phyloP scores from a whole-genome alignment of 164 flowering plant species.

The Magnolia sinica region DNA sequence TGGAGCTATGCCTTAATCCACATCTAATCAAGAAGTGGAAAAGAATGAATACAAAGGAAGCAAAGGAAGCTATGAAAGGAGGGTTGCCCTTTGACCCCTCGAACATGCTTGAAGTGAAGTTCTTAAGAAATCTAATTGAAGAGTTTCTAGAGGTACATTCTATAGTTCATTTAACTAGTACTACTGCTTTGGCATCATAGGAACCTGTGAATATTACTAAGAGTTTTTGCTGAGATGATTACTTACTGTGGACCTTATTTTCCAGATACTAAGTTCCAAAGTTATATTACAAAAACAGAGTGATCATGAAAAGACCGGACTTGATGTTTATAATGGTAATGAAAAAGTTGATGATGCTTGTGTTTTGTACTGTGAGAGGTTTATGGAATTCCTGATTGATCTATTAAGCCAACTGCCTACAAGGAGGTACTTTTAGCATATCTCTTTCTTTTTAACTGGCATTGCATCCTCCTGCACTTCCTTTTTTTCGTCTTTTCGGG shows the following conservation, averaged over 20 bases:
- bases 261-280: constrained; percentile 64
- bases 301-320: constrained; percentile 28
- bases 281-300: constrained; percentile 41
- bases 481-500: too few relatives aligned
- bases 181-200: background rate
- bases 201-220: background rate
- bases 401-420: constrained; percentile 94
- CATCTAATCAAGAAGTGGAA: constrained; percentile 83
- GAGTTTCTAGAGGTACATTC: constrained; percentile 79
- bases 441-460: background rate
- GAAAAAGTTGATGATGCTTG: constrained; percentile 57
- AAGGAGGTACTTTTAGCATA: constrained; percentile 60
- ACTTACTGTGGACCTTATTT: constrained; percentile 1
- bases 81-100: constrained; percentile 63
- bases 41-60: constrained; percentile 63
- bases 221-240: background rate
- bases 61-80: constrained; percentile 54
- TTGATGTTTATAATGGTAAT: constrained; percentile 26
- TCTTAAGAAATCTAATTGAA: constrained; percentile 72
- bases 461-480: background rate
- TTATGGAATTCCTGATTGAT: constrained; percentile 97
- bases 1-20: constrained; percentile 78
- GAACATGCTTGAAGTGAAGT: constrained; percentile 59
- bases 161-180: background rate
- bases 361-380: constrained; percentile 90